Conservation (phyloP, 305 asterid genomes). For the Striga hermonthica region DNA sequence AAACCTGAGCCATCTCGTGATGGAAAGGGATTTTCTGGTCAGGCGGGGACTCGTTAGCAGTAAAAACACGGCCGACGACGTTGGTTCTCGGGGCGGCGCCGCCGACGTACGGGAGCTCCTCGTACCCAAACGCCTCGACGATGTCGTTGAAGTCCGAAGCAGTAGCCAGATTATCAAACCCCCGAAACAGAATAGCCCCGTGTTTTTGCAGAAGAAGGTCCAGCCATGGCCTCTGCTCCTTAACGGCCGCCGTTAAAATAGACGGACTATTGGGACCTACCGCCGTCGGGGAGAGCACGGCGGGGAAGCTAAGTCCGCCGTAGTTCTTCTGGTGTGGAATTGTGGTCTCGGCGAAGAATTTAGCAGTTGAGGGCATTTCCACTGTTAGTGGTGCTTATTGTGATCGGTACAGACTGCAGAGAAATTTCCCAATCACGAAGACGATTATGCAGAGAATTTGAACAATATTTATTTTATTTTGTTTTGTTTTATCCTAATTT, state of each 20-base stretch:
- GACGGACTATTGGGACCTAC: conserved; percentile 8
- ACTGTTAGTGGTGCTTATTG: neutral
- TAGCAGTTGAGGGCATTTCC: conserved; percentile 31
- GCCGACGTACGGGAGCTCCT: conserved; percentile 84
- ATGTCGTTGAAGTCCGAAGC: conserved; percentile 78
- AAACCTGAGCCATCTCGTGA: conserved; percentile 92
- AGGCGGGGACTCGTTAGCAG: conserved; percentile 91
- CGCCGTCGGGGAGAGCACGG: conserved; percentile 45
- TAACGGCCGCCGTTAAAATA: conserved; percentile 40
- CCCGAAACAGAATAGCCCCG: conserved; percentile 76
- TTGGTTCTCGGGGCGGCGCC: conserved; percentile 83
- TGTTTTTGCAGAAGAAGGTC: conserved; percentile 47
- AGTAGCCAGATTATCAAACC: conserved; percentile 43
- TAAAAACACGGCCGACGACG: conserved; percentile 81
- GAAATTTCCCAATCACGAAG: neutral
- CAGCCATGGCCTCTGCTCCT: conserved; percentile 54
- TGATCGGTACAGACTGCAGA: neutral
- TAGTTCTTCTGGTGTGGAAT: conserved; percentile 55
- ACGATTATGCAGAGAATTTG: conserved; percentile 20
- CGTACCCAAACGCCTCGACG: conserved; percentile 81
- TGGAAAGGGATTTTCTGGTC: conserved; percentile 85
- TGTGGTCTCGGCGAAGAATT: conserved; percentile 39
- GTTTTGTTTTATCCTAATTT: neutral
- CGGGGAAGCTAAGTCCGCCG: conserved; percentile 52
- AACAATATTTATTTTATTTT: neutral